Percentiles rank a stretch among this genome's conserved stretches.
Evolutionary conservation across 2,329 filamentous ascomycete species (phyloP).

Genomic region (Microsporum canis): DNA sequence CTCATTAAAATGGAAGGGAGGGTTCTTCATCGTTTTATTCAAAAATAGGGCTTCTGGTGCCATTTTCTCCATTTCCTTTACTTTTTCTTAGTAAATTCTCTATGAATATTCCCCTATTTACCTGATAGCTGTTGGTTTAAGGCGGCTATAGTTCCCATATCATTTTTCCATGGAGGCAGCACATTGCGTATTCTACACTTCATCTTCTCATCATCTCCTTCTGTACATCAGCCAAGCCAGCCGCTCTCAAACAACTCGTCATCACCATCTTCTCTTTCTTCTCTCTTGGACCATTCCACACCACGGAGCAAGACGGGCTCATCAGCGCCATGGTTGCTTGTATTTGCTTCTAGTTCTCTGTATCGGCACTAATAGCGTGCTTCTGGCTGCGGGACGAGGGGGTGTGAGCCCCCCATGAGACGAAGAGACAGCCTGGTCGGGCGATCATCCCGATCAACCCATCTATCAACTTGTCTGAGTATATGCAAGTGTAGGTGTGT

Average conservation of each 20-base stretch:
- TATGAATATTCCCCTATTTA: not conserved
- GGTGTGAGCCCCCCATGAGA: not conserved
- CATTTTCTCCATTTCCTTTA: not conserved
- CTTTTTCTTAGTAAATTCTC: not conserved
- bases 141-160: not conserved
- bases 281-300: not conserved
- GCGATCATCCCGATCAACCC: not conserved
- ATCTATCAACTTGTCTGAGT: not conserved
- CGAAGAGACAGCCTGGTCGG: not conserved
- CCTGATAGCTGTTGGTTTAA: not conserved
- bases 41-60: not conserved
- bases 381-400: not conserved
- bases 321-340: not conserved
- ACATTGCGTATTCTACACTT: not conserved
- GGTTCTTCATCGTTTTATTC: not conserved
- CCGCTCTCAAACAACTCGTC: not conserved
- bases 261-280: not conserved
- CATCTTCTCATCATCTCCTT: not conserved
- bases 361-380: not conserved
- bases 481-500: too few relatives aligned
- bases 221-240: not conserved
- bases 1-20: slow-evolving; percentile 1
- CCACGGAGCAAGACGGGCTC: not conserved
- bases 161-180: not conserved
- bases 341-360: not conserved